phyloP scores from a whole-genome alignment of 78 protist genomes.

The Cavenderia fasciculata region DNA sequence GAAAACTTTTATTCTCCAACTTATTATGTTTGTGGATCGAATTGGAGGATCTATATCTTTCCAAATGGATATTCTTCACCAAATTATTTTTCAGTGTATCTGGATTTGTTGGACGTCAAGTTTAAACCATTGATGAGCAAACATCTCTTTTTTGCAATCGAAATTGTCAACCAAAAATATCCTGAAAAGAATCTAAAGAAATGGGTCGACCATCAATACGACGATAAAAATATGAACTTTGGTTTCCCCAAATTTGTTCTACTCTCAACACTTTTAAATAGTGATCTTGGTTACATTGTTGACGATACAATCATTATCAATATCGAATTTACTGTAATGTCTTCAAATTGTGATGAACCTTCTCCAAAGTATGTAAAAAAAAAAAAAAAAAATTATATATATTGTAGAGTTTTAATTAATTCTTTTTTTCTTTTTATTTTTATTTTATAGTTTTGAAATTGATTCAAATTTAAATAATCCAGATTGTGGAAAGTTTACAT shows the following conservation, averaged over 20 bases:
- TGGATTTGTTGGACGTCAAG: constrained; percentile 70
- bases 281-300: constrained; percentile 49
- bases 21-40: constrained; percentile 68
- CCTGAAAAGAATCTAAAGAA: constrained; percentile 72
- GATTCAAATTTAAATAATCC: constrained; percentile 55
- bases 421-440: background rate
- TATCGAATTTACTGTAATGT: constrained; percentile 79
- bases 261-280: constrained; percentile 31
- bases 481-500: constrained; percentile 60
- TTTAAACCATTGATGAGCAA: constrained; percentile 66
- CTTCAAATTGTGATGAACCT: constrained; percentile 50
- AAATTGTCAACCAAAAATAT: constrained; percentile 65
- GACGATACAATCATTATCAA: constrained; percentile 70
- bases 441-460: constrained; percentile 38
- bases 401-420: too few relatives aligned
- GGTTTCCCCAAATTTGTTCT: constrained; percentile 79
- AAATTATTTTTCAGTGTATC: constrained; percentile 69
- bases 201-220: constrained; percentile 72
- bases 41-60: constrained; percentile 73
- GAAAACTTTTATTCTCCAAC: constrained; percentile 78
- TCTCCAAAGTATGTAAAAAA: constrained; percentile 38
- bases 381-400: background rate
- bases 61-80: constrained; percentile 77
- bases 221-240: constrained; percentile 74
- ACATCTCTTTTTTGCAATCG: constrained; percentile 75